Evolutionary conservation across 805 yeast genomes (phyloP).

Genomic region (Saccharomyces jurei): DNA sequence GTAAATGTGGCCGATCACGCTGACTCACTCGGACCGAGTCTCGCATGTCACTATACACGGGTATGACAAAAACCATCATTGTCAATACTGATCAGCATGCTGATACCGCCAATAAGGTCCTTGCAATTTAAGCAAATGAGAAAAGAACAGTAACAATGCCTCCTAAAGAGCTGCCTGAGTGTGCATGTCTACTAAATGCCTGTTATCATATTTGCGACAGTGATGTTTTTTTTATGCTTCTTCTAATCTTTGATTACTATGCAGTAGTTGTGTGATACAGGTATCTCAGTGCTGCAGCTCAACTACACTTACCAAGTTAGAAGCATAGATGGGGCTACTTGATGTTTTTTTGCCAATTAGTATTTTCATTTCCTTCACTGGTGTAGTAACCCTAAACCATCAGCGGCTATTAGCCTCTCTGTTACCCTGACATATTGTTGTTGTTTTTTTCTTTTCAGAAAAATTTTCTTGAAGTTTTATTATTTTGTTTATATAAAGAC

Average conservation of each 20-base stretch:
- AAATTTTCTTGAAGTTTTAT: neutral
- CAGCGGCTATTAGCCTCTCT: neutral
- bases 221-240: too few relatives aligned
- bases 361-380: neutral
- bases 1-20: neutral
- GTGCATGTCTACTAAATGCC: neutral
- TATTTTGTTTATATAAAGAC: neutral
- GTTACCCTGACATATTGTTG: neutral
- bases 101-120: neutral
- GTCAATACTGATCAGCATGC: neutral
- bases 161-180: neutral
- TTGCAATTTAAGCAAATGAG: neutral
- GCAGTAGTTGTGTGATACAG: neutral
- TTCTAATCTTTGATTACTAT: neutral
- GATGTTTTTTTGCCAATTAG: too few relatives aligned
- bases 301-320: neutral
- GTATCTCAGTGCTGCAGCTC: neutral
- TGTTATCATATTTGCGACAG: too few relatives aligned
- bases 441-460: neutral
- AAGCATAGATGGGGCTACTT: too few relatives aligned
- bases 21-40: neutral
- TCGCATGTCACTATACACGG: neutral
- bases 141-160: neutral
- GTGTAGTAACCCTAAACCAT: neutral
- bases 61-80: neutral